Conservation (phyloP, 1,284 basidiomycete genomes). For the Tilletia walkeri region DNA sequence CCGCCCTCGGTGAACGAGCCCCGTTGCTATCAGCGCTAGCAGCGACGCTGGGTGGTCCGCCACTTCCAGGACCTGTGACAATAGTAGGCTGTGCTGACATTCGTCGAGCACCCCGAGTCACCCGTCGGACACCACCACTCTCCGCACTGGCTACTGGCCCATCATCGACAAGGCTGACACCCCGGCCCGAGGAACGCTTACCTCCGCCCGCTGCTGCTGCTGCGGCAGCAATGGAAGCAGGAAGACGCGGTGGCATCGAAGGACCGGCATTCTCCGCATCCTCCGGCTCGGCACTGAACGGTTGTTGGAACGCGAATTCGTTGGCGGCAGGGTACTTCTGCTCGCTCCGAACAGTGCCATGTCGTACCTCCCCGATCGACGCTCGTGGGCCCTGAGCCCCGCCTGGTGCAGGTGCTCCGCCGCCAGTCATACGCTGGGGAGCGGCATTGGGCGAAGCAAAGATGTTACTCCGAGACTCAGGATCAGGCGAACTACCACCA, state of each 20-base stretch:
- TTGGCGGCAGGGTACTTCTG: slow-evolving; percentile 42
- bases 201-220: slow-evolving; percentile 21
- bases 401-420: neutral
- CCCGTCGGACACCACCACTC: slow-evolving; percentile 38
- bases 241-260: slow-evolving; percentile 12
- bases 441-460: slow-evolving; percentile 21
- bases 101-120: slow-evolving; percentile 47
- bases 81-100: slow-evolving; percentile 15
- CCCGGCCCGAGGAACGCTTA: slow-evolving; percentile 24
- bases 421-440: neutral
- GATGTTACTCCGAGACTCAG: slow-evolving; percentile 17
- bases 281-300: slow-evolving; percentile 42
- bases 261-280: slow-evolving; percentile 20
- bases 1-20: neutral
- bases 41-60: neutral
- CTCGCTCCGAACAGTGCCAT: slow-evolving; percentile 41
- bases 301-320: slow-evolving; percentile 40
- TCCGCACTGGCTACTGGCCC: slow-evolving; percentile 46
- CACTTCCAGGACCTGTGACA: neutral
- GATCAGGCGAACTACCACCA: slow-evolving; percentile 37
- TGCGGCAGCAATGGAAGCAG: slow-evolving; percentile 18
- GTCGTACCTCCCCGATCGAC: slow-evolving; percentile 30
- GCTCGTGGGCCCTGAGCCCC: neutral
- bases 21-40: neutral
- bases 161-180: slow-evolving; percentile 52